Evolutionary conservation across 78 protist species (phyloP).

Genomic region (Goniomonas avonlea): DNA sequence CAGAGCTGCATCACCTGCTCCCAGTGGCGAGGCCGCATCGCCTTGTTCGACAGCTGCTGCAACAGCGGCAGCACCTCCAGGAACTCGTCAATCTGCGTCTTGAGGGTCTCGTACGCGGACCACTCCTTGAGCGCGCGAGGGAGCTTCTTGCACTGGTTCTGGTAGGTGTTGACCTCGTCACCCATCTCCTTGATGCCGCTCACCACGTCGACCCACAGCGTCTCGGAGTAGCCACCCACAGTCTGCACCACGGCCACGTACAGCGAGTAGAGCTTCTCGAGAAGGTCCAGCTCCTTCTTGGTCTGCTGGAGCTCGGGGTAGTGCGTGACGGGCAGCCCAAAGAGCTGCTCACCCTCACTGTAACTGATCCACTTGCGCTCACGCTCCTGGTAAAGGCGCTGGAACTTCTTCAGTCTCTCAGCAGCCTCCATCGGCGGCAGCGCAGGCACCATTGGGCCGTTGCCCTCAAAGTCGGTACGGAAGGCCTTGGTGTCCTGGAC

Average conservation of each 20-base stretch:
- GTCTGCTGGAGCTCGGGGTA: conserved; percentile 61
- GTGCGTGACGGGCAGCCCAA: conserved; percentile 64
- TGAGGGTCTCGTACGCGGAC: conserved; percentile 68
- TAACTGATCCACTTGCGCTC: conserved; percentile 55
- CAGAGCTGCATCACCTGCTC: conserved; percentile 29
- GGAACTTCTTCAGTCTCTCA: conserved; percentile 62
- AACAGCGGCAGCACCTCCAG: conserved; percentile 55
- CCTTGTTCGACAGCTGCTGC: conserved; percentile 27
- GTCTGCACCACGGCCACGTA: conserved; percentile 48
- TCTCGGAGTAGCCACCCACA: conserved; percentile 53
- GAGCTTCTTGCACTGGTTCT: conserved; percentile 34
- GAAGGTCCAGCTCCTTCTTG: conserved; percentile 57
- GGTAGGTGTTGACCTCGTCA: conserved; percentile 38
- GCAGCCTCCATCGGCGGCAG: conserved; percentile 62
- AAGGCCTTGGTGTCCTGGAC: conserved; percentile 34
- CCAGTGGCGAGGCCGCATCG: conserved; percentile 74
- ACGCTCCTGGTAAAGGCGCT: conserved; percentile 61
- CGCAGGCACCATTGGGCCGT: conserved; percentile 70
- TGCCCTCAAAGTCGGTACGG: conserved; percentile 42
- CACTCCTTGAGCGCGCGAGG: conserved; percentile 60
- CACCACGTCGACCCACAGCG: conserved; percentile 59
- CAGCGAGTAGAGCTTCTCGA: conserved; percentile 59
- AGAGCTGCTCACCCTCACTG: conserved; percentile 74
- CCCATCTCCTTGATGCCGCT: conserved; percentile 25
- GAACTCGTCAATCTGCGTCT: conserved; percentile 62